These are phyloP conservation scores for Hypoxylon intermedium DNA, from an alignment of 495 filamentous ascomycete species.

Conservation along the genomic window DNA sequence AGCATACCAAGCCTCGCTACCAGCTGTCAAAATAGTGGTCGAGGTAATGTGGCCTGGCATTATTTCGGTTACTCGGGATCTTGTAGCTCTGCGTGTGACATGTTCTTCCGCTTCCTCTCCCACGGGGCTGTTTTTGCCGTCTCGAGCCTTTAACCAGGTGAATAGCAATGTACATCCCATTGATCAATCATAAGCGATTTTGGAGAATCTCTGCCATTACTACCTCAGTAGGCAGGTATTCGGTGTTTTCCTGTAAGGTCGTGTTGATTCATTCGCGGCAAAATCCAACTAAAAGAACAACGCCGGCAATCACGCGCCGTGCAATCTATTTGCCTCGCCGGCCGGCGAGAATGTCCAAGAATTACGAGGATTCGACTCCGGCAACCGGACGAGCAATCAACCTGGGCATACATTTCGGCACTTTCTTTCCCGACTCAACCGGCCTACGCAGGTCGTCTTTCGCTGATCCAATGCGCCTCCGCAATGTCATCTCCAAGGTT, in stretches of 20 bases:
- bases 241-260: neutral
- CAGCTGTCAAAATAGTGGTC: conserved; percentile 2
- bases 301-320: neutral
- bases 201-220: neutral
- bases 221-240: neutral
- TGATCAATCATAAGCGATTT: neutral
- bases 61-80: conserved; percentile 30
- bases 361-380: conserved; percentile 4
- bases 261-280: neutral
- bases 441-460: conserved; percentile 2
- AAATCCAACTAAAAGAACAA: neutral
- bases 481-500: conserved; percentile 6
- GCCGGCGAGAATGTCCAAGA: neutral
- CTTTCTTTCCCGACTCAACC: conserved; percentile 9
- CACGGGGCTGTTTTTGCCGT: conserved; percentile 3
- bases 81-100: conserved; percentile 16
- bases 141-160: neutral
- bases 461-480: conserved; percentile 23
- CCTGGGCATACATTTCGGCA: conserved; percentile 19
- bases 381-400: conserved; percentile 15
- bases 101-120: conserved; percentile 7
- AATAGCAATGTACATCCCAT: neutral
- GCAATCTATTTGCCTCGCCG: neutral
- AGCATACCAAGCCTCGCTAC: conserved; percentile 15
- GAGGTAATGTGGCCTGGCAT: conserved; percentile 5